Base-by-base conservation (phyloP, 2,329 filamentous ascomycete species). In the Aspergillus felis region DNA sequence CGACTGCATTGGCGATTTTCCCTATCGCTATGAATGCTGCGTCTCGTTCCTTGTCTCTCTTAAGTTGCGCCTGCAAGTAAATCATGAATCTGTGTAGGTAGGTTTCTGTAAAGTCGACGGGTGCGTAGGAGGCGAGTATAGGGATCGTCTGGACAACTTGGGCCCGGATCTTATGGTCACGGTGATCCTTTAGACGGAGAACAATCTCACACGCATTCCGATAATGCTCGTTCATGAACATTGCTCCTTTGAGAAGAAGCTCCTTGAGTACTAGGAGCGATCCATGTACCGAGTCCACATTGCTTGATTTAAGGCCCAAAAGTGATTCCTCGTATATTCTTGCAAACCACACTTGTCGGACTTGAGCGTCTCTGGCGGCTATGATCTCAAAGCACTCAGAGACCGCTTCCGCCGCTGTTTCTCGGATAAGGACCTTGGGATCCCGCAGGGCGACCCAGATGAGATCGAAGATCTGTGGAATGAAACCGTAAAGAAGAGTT, bases 191-290 rank as follows among this genome's bases (percentile, higher is more conserved):
- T 73, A 96, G 90, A 60, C 90, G 89, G 63, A 93, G 87, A 38
- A 97, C 90, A 61, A 94, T 92, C 61, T 99, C 94, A 72, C 93
- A 97, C 10, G 91, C 88, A 66, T 96, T 91, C 57, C 88, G 86
- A 74, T 97, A 99, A 70, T 92, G 87, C 42, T 92, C 90, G 68
- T 96, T 92, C 94, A 99, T 97, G 75, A 96, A 99, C 93, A 99
- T 99, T 66, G 92, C 92, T 54, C 94, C 94, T 72, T 96, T 93
- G 61, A 94, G 86, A 20, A 99, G 85, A 50, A 99, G 83, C 76
- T 97, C 93, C 73, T 93, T 95, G 67, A 97, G 83, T 1, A 95
- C 92, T 22, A 99, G 82, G 44, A 99, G 82, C 1, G 93, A 97
- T n/a, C 91, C 94, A 71, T 99, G 95, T 46, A 96, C 88, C 58